phyloP scores from a whole-genome alignment of 306 rosid species.

The Calophaca sinica region DNA sequence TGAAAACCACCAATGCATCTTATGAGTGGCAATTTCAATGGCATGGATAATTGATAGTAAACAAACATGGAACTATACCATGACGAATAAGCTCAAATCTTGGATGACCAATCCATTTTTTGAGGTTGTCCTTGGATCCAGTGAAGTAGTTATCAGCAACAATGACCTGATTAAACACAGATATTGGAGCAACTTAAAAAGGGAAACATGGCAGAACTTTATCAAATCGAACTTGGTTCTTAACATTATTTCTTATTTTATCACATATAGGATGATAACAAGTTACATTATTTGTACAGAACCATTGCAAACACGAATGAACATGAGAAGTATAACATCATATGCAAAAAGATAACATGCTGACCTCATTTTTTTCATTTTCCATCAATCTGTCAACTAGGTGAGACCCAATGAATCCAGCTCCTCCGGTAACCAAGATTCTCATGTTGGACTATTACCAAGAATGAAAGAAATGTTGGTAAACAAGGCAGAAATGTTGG shows the following conservation, averaged over 20 bases:
- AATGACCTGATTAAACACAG: slow-evolving; percentile 61
- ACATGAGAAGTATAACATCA: neutral
- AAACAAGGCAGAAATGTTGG: neutral
- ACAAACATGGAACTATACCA: slow-evolving; percentile 55
- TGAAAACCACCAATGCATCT: neutral
- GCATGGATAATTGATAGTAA: neutral
- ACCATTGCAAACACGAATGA: neutral
- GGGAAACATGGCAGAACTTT: neutral
- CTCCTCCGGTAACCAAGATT: slow-evolving; percentile 83
- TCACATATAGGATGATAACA: neutral
- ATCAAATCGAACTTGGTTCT: neutral
- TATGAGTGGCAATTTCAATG: neutral
- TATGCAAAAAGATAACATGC: slow-evolving; percentile 15
- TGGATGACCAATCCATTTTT: slow-evolving; percentile 83
- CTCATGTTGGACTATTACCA: slow-evolving; percentile 72
- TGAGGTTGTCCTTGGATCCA: slow-evolving; percentile 82
- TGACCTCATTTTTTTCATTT: slow-evolving; percentile 81
- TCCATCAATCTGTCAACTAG: slow-evolving; percentile 82
- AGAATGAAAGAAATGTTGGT: neutral
- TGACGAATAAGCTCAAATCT: slow-evolving; percentile 88
- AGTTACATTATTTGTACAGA: neutral
- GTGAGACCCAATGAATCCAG: slow-evolving; percentile 89
- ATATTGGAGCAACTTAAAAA: neutral
- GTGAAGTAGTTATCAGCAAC: slow-evolving; percentile 86
- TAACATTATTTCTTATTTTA: slow-evolving; percentile 1